Evolutionary conservation across 768 basidiomycete genomes (phyloP), one percentile per base, ranked within the genome.

Genomic region (Coprinellus aureogranulatus): DNA sequence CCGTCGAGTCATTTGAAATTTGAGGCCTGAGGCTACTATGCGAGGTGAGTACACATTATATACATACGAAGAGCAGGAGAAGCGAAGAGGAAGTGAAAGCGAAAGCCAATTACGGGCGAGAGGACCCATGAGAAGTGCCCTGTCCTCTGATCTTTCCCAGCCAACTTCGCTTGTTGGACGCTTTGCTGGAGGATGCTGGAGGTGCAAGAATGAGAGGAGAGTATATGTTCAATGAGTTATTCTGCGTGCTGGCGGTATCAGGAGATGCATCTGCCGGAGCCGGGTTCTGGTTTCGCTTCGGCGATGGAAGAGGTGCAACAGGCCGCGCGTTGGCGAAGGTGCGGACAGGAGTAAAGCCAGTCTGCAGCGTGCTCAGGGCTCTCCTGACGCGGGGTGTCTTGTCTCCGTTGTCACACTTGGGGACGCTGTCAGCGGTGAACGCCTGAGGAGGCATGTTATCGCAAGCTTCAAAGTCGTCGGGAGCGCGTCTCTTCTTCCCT

Each of bases 311-410:
- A 11, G 75, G 65, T 20, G 69, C 62, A 12, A 72, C 67, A 8
- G 78, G 74, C 53, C 80, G 83, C 40, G 70, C 14, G 34, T 34
- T 34, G 34, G 34, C 70, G 56, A 77, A 74, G 59, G 81, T 77
- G 28, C 89, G 84, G 28, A 84, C 77, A 2, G 90, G 90, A 2
- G 89, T 91, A 67, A 91, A 92, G 5, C 90, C 86, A 4, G 82
- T 77, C 44, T 87, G 84, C 49, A 82, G 68, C 49, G 76, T 79
- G 54, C 79, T 84, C 55, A 85, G 61, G 55, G 82, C 78, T 61
- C 83, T 81, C 54, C 89, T 80, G 37, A 83, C 75, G 40, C 87
- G 83, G 10, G 89, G 89, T 1, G 88, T 87, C 54, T 73, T 63
- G 55, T 65, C 69, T 57, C 75, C 75, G 18, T 62, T 66, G n/a